Evolutionary conservation across 495 filamentous ascomycete genomes (phyloP).

Genomic region (Aspergillus olivimuriae): DNA sequence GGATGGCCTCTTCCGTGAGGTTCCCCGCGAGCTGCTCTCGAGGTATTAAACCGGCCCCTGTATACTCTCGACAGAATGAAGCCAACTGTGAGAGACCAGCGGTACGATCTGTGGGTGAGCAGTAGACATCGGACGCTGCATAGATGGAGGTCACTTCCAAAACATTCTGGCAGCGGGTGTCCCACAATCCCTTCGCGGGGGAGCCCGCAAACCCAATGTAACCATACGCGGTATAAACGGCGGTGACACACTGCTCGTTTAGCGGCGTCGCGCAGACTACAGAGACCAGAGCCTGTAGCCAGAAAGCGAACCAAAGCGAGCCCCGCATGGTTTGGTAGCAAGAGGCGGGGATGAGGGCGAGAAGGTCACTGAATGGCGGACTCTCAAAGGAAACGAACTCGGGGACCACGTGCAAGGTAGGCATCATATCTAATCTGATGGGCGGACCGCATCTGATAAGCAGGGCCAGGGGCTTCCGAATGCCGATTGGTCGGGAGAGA

Average conservation of each 20-base stretch:
- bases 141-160: slow-evolving; percentile 34
- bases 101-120: slow-evolving; percentile 17
- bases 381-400: too few species aligned
- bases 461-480: too few species aligned
- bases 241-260: slow-evolving; percentile 33
- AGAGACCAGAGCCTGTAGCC: background rate
- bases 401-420: too few species aligned
- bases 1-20: slow-evolving; percentile 31
- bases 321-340: background rate
- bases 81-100: slow-evolving; percentile 23
- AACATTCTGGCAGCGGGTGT: slow-evolving; percentile 28
- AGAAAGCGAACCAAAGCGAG: background rate
- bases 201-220: slow-evolving; percentile 31
- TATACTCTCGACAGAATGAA: slow-evolving; percentile 22
- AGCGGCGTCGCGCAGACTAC: slow-evolving; percentile 8
- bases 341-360: too few species aligned
- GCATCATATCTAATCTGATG: background rate
- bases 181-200: slow-evolving; percentile 19
- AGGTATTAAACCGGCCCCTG: slow-evolving; percentile 22
- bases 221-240: slow-evolving; percentile 29
- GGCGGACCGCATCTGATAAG: too few species aligned
- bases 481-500: too few species aligned
- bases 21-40: slow-evolving; percentile 28
- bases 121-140: slow-evolving; percentile 30
- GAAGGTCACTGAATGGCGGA: too few species aligned